Evolutionary conservation across 2,329 filamentous ascomycete species (phyloP).

Genomic region (Phaeosphaeriaceae sp.): DNA sequence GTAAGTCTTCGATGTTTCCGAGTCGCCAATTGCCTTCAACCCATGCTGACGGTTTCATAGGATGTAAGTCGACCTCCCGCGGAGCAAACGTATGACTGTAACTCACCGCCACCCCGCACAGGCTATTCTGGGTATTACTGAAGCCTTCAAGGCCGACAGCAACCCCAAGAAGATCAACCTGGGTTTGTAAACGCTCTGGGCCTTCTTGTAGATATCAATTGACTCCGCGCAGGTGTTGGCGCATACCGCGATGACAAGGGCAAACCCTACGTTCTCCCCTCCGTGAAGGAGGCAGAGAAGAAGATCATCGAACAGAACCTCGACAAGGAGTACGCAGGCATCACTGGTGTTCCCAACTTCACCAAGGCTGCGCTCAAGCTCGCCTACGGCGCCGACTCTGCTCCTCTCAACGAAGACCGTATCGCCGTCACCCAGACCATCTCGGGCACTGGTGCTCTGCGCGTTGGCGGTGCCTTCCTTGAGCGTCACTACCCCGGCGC

Average conservation of each 20-base stretch:
- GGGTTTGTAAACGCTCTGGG: slow-evolving; percentile 59
- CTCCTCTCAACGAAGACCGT: slow-evolving; percentile 75
- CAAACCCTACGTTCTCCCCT: slow-evolving; percentile 97
- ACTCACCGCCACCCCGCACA: slow-evolving; percentile 47
- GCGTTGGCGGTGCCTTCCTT: slow-evolving; percentile 93
- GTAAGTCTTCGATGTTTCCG: slow-evolving; percentile 62
- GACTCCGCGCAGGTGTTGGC: slow-evolving; percentile 74
- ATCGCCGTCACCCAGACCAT: slow-evolving; percentile 96
- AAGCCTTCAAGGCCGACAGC: slow-evolving; percentile 97
- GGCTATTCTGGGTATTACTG: slow-evolving; percentile 90
- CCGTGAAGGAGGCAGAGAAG: slow-evolving; percentile 86
- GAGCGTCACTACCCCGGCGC: slow-evolving; percentile 86
- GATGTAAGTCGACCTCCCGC: slow-evolving; percentile 38
- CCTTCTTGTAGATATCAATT: slow-evolving; percentile 14
- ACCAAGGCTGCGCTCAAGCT: slow-evolving; percentile 89
- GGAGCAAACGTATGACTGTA: slow-evolving; percentile 6
- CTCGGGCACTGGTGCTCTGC: slow-evolving; percentile 94
- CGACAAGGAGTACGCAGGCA: slow-evolving; percentile 98
- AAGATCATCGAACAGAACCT: slow-evolving; percentile 78
- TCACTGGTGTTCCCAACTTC: slow-evolving; percentile 94
- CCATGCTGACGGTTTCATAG: slow-evolving; percentile 35
- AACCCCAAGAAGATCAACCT: slow-evolving; percentile 98
- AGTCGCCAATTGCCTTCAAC: slow-evolving; percentile 14
- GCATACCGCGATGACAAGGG: slow-evolving; percentile 98
- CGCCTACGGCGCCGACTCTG: slow-evolving; percentile 84